Base-by-base conservation (phyloP, 1,284 basidiomycete species). In the Apiotrichum domesticum region DNA sequence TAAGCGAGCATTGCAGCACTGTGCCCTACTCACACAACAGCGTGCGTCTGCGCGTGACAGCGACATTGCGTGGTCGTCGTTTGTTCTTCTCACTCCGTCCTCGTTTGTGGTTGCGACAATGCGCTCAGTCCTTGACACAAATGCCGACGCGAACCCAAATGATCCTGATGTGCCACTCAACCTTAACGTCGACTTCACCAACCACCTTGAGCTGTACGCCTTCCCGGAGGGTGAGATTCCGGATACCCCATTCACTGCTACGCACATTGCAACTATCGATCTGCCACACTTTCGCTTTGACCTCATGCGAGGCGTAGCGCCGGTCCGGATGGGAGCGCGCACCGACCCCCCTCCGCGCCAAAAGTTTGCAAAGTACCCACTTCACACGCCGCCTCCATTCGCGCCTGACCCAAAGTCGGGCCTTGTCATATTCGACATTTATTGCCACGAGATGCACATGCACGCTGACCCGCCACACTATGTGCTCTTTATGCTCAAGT, bases 281-380 rank as follows among this genome's bases (percentile, higher is more conserved):
- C 50, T 75, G 48, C 73, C 71, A 6, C 37, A 47, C 3, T 71
- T 75, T 57, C 50, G 57, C 35, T 54, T 67, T 15, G 63, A 70
- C 45, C 48, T 73, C 10, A 43, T 50, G 2, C 40, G 45, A 10
- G 50, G 63, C 10, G 51, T 71, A 9, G 63, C 69, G 11, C 73
- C 73, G 11, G 68, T 68, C 5, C 49, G 63, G 43, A 46, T 72
- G 47, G 63, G 57, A 3, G 65, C 73, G 41, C 67, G 75, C 1
- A 70, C 73, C 4, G 75, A 77, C 57, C 75, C 75, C 2, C 74
- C 75, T 10, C 75, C 75, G 2, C 56, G 75, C 32, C 62, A 67
- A 46, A 61, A 58, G 2, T 68, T 70, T 55, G 71, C 75, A 6
- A 63, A 56, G 2, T 63, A 72, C 51, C 72, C 73, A 0, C 32